Percentiles rank a stretch among this genome's conserved stretches.
Evolutionary conservation across 1,284 basidiomycete species (phyloP).

Genomic region (Pulveroboletus sp.): DNA sequence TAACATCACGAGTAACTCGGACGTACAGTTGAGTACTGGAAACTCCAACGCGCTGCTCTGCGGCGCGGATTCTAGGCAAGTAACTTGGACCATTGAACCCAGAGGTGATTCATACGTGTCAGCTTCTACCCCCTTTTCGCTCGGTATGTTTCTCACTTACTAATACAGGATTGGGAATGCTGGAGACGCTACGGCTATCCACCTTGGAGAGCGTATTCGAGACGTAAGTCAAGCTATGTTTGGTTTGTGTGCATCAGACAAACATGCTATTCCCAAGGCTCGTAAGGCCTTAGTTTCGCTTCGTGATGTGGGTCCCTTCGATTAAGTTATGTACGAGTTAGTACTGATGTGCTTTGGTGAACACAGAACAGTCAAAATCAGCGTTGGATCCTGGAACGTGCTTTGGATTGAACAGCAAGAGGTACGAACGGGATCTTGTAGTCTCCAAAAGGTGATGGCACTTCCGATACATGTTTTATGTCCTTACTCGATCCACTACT

Average conservation of each 20-base stretch:
- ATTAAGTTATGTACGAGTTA: not conserved
- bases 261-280: not conserved
- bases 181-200: not conserved
- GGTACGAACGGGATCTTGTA: no score
- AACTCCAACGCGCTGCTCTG: not conserved
- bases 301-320: not conserved
- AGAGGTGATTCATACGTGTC: not conserved
- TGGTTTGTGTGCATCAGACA: not conserved
- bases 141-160: not conserved
- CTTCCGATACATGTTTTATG: not conserved
- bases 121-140: not conserved
- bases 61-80: no score
- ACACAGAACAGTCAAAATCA: not conserved
- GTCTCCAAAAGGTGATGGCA: no score
- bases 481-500: not conserved
- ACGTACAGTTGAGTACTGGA: not conserved
- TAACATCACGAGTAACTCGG: not conserved
- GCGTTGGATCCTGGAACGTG: conserved; percentile 1
- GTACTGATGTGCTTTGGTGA: not conserved
- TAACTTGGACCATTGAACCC: not conserved
- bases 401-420: not conserved
- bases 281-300: not conserved
- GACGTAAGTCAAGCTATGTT: not conserved
- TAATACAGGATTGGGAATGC: not conserved
- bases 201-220: not conserved